These are phyloP conservation scores for Ophiostoma populinum DNA, from an alignment of 2,329 filamentous ascomycete species.

Conservation along the genomic window DNA sequence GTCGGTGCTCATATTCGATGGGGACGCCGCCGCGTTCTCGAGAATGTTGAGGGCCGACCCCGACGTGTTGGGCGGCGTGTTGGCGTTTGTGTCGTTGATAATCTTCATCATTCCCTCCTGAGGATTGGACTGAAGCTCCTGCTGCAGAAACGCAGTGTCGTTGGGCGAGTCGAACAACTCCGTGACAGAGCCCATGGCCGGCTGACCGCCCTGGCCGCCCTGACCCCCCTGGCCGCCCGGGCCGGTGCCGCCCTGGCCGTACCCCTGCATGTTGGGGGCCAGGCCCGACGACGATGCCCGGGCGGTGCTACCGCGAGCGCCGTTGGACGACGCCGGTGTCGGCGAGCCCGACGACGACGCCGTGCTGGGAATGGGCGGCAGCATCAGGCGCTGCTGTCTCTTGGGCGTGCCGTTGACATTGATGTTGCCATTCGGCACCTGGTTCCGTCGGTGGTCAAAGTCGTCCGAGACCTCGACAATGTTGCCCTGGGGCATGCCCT, in stretches of 20 bases:
- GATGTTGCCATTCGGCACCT: slow-evolving; percentile 16
- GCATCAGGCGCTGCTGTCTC: slow-evolving; percentile 30
- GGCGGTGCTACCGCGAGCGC: not conserved
- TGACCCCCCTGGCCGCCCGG: slow-evolving; percentile 14
- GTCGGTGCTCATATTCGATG: slow-evolving; percentile 36
- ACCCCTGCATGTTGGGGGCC: not conserved
- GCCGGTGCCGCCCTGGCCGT: not conserved
- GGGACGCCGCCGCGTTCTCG: slow-evolving; percentile 37
- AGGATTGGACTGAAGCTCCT: slow-evolving; percentile 38
- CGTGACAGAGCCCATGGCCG: slow-evolving; percentile 35
- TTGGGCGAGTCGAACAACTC: slow-evolving; percentile 39
- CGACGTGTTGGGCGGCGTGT: slow-evolving; percentile 19
- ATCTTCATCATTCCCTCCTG: slow-evolving; percentile 48
- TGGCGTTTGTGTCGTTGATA: slow-evolving; percentile 46
- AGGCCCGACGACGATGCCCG: slow-evolving; percentile 3
- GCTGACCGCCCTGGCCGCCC: slow-evolving; percentile 17
- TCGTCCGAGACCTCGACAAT: slow-evolving; percentile 43
- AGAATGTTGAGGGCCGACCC: slow-evolving; percentile 31
- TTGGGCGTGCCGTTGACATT: slow-evolving; percentile 23
- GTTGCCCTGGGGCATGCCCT: slow-evolving; percentile 27
- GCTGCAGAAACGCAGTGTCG: slow-evolving; percentile 31
- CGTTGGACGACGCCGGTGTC: not conserved
- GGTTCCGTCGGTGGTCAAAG: slow-evolving; percentile 31
- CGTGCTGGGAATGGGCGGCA: slow-evolving; percentile 32
- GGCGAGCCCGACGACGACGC: slow-evolving; percentile 12